Conservation (phyloP, 192 early-diverging fungal species). For the Mortierella antarctica region DNA sequence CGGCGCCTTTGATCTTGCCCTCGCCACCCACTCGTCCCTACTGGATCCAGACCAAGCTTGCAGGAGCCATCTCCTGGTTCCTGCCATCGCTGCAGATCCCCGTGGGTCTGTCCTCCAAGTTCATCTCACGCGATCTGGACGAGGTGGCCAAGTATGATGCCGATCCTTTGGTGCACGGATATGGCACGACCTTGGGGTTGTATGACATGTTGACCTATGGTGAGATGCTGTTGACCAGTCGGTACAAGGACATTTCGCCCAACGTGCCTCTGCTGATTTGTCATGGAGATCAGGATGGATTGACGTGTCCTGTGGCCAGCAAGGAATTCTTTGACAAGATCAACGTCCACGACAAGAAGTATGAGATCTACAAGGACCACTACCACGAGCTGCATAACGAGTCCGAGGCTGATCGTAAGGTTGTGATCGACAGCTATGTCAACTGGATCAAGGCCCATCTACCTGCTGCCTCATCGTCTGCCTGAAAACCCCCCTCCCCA, state of each 20-base stretch:
- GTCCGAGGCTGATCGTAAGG: constrained; percentile 43
- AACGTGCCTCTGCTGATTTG: constrained; percentile 61
- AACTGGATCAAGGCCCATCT: constrained; percentile 37
- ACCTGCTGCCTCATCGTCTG: too few species aligned
- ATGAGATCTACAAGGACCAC: constrained; percentile 24
- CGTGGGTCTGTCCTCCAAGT: constrained; percentile 51
- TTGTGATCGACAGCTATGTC: constrained; percentile 53
- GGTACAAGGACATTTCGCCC: constrained; percentile 51
- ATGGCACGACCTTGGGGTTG: constrained; percentile 55
- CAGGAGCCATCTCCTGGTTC: constrained; percentile 50
- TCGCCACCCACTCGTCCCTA: constrained; percentile 24
- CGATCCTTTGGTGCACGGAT: constrained; percentile 69
- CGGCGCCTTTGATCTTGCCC: constrained; percentile 57
- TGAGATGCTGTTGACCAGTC: constrained; percentile 44
- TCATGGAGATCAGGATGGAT: constrained; percentile 62
- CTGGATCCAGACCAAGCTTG: constrained; percentile 45
- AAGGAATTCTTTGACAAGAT: constrained; percentile 55
- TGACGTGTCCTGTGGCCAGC: constrained; percentile 48
- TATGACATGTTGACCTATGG: constrained; percentile 65
- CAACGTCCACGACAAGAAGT: constrained; percentile 55
- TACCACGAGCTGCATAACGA: constrained; percentile 56
- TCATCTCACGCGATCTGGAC: constrained; percentile 55
- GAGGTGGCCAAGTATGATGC: constrained; percentile 60
- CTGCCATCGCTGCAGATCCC: constrained; percentile 57
- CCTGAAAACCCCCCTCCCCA: too few species aligned